These are phyloP conservation scores for Sarocladiaceae sp. DNA, from an alignment of 2,329 filamentous ascomycete species.

Conservation along the genomic window DNA sequence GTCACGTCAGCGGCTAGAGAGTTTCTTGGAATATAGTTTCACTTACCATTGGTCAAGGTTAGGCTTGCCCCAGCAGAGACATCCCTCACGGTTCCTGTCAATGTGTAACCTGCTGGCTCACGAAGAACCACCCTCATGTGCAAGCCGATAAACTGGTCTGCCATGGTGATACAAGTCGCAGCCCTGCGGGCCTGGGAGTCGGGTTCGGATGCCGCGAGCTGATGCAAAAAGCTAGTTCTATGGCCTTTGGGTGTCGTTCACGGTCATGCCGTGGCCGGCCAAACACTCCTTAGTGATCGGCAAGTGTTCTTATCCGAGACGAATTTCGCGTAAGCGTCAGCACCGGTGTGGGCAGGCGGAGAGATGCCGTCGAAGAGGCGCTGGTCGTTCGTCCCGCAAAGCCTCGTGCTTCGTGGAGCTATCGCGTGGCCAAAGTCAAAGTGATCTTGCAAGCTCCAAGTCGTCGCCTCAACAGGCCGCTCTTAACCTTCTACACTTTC, in stretches of 20 bases:
- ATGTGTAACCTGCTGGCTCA: conserved; percentile 54
- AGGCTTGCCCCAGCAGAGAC: conserved; percentile 62
- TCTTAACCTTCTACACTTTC: too few species aligned
- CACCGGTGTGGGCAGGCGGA: too few species aligned
- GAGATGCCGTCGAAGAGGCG: neutral
- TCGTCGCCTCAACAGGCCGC: too few species aligned
- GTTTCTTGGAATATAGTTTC: neutral
- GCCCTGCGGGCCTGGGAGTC: neutral
- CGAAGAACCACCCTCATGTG: conserved; percentile 68
- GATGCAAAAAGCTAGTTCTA: conserved; percentile 3
- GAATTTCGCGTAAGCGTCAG: too few species aligned
- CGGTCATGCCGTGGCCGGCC: conserved; percentile 1
- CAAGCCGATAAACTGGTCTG: conserved; percentile 66
- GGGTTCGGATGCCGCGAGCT: too few species aligned
- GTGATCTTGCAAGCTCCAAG: neutral
- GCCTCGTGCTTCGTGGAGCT: neutral
- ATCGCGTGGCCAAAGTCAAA: conserved; percentile 1
- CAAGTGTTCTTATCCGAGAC: too few species aligned
- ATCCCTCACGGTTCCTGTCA: conserved; percentile 65
- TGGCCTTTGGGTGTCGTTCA: neutral
- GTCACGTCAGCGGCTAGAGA: neutral
- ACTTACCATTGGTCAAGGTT: conserved; percentile 64
- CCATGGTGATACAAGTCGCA: conserved; percentile 26
- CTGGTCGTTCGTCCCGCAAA: neutral
- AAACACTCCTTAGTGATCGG: too few species aligned